phyloP scores from a whole-genome alignment of 495 filamentous ascomycete species.

The Neurospora africana region DNA sequence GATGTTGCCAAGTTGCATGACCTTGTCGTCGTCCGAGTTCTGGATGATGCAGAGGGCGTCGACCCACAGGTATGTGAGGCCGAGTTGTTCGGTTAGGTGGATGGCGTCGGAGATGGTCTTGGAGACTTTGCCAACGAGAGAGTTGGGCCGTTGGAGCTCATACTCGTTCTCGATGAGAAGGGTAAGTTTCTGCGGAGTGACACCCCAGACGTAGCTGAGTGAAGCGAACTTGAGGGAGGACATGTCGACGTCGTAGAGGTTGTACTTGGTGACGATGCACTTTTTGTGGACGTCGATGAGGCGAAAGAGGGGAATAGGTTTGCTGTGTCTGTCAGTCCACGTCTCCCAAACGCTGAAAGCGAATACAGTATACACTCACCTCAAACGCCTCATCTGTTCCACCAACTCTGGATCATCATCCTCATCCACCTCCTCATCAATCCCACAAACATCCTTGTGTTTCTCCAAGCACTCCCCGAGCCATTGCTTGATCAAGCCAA shows the following conservation, averaged over 20 bases:
- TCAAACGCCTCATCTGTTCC: neutral
- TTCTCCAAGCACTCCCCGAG: neutral
- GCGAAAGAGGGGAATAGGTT: neutral
- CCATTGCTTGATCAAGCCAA: neutral
- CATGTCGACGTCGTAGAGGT: neutral
- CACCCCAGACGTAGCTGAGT: constrained; percentile 7
- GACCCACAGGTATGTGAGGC: constrained; percentile 18
- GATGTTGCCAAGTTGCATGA: constrained; percentile 11
- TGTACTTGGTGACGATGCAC: neutral
- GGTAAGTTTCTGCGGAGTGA: neutral
- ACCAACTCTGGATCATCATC: neutral
- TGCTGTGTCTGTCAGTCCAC: neutral
- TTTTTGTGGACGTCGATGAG: neutral
- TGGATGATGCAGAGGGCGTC: constrained; percentile 24
- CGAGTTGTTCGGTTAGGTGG: constrained; percentile 6
- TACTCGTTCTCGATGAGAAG: neutral
- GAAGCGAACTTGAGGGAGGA: neutral
- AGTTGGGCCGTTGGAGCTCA: constrained; percentile 1
- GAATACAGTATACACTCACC: neutral
- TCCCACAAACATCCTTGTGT: neutral
- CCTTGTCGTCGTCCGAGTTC: constrained; percentile 16
- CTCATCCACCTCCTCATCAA: neutral
- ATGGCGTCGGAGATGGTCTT: constrained; percentile 17
- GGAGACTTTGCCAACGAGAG: constrained; percentile 4
- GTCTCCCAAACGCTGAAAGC: neutral